Evolutionary conservation across 306 rosid genomes (phyloP), one percentile per base, ranked within the genome.

Genomic region (Hylodesmum podocarpum): DNA sequence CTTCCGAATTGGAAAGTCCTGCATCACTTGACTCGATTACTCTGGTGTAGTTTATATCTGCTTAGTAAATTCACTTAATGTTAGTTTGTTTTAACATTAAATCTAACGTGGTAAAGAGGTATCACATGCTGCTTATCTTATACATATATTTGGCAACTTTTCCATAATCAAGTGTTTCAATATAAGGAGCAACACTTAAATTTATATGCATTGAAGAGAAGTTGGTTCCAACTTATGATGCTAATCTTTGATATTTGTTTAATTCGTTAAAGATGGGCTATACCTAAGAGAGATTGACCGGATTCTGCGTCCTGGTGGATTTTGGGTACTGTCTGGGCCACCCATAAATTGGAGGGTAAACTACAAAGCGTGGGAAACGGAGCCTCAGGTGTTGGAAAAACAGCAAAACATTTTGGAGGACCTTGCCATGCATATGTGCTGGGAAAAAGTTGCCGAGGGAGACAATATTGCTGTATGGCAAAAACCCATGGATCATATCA

Each of bases 241-340:
- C 36, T 37, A 63, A 8, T 29, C 49, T 69, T 40, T 80, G 72
- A 80, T 59, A 31, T 16, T 49, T 57, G 29, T 29, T 47, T 40
- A 71, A 66, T 41, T 84, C 33, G 14, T 62, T 21, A 8, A 33
- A 88, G 92, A 82, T 86, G 92, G 90, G 21, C 57, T 81, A 8
- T 86, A 88, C 58, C 75, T 88, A 25, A 76, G 76, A 71, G 92
- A 88, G 77, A 76, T 88, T 66, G 89, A 88, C 57, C 81, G 90
- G 27, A 18, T 88, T 73, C 39, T 88, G 75, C 75, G 83, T 40
- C 92, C 88, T 3, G 92, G 92, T 50, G 92, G 92, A 49, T 88
- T 84, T 66, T 88, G 92, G 92, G 84, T 84, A 13, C 63, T 88
- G 61, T 88, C 92, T 70, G 92, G 92, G 7, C 92, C 92, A 25